Evolutionary conservation across 2,329 filamentous ascomycete species (phyloP).

Genomic region (Arachnomyces sp.): DNA sequence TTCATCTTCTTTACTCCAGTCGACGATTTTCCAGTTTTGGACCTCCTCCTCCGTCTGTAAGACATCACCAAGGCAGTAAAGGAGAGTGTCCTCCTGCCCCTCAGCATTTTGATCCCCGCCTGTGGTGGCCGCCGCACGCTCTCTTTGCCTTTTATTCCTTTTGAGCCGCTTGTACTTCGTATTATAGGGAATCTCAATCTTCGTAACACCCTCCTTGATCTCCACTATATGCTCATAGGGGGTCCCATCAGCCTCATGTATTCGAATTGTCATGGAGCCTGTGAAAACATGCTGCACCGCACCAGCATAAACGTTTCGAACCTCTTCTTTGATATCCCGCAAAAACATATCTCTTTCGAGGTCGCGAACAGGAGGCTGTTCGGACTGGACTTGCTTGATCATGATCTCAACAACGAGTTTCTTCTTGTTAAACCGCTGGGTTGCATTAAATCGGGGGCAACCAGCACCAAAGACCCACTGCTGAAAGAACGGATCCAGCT

Average conservation of each 20-base stretch:
- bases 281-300: constrained; percentile 74
- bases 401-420: constrained; percentile 88
- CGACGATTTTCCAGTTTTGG: constrained; percentile 70
- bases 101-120: constrained; percentile 57
- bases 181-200: constrained; percentile 94
- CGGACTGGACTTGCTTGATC: constrained; percentile 65
- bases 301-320: constrained; percentile 59
- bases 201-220: constrained; percentile 76
- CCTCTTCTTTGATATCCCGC: constrained; percentile 72
- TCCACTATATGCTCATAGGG: constrained; percentile 97
- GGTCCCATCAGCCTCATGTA: constrained; percentile 95
- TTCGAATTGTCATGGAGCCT: constrained; percentile 93
- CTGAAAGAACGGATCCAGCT: constrained; percentile 82
- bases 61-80: constrained; percentile 89
- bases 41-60: constrained; percentile 75
- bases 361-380: constrained; percentile 47
- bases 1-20: constrained; percentile 86
- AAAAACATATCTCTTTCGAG: constrained; percentile 70
- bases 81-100: constrained; percentile 67
- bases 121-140: constrained; percentile 57
- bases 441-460: constrained; percentile 78
- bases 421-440: constrained; percentile 95
- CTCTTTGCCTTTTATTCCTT: constrained; percentile 72
- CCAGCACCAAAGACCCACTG: constrained; percentile 89
- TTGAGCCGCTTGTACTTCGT: constrained; percentile 98